Base-by-base conservation (phyloP, 2,329 filamentous ascomycete species). In the Triangularia setosa region DNA sequence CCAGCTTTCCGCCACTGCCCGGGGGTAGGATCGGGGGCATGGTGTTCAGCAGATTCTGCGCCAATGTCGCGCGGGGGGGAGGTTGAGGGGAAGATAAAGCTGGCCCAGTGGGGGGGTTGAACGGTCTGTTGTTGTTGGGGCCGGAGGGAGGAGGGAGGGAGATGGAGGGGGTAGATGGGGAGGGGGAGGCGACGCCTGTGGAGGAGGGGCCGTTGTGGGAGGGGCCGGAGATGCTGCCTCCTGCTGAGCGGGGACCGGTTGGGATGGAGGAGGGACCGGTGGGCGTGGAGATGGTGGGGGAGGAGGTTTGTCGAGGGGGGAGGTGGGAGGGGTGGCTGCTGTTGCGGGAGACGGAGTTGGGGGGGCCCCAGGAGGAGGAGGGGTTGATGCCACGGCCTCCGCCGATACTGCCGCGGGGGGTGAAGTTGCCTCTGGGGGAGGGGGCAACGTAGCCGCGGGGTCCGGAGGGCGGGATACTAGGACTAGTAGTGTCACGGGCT, bases 71-170 rank as follows among this genome's bases (percentile, higher is more conserved):
- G 24, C 80, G 76, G 55, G 75, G 62, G 55, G 70, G 64, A 58
- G 57, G 64, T 72, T 70, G 55, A 73, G 70, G 64, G 18, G 40
- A 48, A 78, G 76, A 44, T 1, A 78, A 75, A 0, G 80, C 75
- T 0, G 84, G 84, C 3, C 84, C 84, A 1, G 84, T 86, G 3
- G 83, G 84, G 2, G 84, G 84, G 68, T 86, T 86, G 72, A 87
- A 86, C 0, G 83, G 79, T 66, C 78, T 83, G 66, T 14, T 48
- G 40, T 4, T 21, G 40, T 7, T 18, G 40, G n/a, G n/a, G 5
- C 40, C 18, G n/a, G 18, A 8, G 7, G n/a, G 40, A 14, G 40
- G 40, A n/a, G n/a, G 18, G 6, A 14, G 7, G 18, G 40, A 21
- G 71, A 75, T 64, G 69, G 27, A 73, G 62, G 58, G n/a, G 35